A percentile compares a stretch with the other conserved stretches of the same genome.
These are phyloP conservation scores for Amanita rimosa DNA, from an alignment of 768 basidiomycete genomes.

Conservation along the genomic window DNA sequence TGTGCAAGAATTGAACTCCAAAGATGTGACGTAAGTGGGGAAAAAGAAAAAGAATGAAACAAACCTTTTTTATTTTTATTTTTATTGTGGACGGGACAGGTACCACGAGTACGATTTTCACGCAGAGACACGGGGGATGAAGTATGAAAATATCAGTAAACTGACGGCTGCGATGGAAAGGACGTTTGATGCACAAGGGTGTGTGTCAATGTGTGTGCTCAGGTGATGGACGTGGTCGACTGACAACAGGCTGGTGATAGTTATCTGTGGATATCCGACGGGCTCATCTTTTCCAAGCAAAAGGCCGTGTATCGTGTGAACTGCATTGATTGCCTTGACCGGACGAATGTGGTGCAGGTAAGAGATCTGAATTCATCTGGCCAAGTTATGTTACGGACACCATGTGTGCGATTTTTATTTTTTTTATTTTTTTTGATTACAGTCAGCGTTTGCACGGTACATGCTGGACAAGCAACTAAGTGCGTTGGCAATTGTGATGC, in stretches of 20 bases:
- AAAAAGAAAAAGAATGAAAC: not conserved
- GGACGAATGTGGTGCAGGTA: conserved; percentile 92
- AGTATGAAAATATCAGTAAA: conserved; percentile 88
- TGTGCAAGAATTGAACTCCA: conserved; percentile 41
- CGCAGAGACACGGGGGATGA: conserved; percentile 89
- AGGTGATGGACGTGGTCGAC: conserved; percentile 1
- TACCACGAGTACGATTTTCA: conserved; percentile 91
- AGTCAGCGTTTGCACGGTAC: conserved; percentile 89
- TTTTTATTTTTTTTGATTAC: not conserved
- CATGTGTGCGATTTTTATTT: too few species aligned
- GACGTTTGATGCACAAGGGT: conserved; percentile 77
- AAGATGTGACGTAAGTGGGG: conserved; percentile 43
- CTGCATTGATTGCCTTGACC: conserved; percentile 92
- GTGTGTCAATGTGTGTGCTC: conserved; percentile 8
- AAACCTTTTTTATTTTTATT: too few species aligned
- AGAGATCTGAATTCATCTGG: conserved; percentile 7
- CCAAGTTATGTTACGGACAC: not conserved
- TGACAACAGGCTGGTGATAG: conserved; percentile 23
- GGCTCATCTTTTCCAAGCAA: conserved; percentile 64
- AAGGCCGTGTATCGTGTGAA: conserved; percentile 84
- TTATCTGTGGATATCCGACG: conserved; percentile 75
- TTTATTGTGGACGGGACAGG: too few species aligned
- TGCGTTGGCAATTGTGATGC: conserved; percentile 55
- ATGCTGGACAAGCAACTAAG: conserved; percentile 68
- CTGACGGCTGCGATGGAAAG: conserved; percentile 62